These are phyloP conservation scores for Hagleromyces aurorensis DNA, from an alignment of 805 yeast genomes.

Conservation along the genomic window DNA sequence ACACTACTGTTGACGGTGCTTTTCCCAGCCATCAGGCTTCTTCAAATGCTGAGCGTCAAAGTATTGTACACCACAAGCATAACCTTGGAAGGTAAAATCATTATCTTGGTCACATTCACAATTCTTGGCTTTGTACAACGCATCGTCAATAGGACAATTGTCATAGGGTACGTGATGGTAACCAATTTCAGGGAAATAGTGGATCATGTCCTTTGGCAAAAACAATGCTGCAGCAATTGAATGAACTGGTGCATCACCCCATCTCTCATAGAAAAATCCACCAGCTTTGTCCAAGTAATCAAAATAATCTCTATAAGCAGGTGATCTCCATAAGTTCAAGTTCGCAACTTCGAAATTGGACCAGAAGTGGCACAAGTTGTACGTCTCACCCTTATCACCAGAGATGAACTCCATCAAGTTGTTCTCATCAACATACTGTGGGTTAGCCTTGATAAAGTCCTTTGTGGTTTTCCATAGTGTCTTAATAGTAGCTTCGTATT, in stretches of 20 bases:
- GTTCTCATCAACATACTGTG: slow-evolving; percentile 49
- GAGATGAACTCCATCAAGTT: slow-evolving; percentile 66
- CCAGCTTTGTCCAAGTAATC: slow-evolving; percentile 62
- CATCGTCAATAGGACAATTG: slow-evolving; percentile 66
- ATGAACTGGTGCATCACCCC: slow-evolving; percentile 92
- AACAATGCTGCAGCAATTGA: slow-evolving; percentile 73
- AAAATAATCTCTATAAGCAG: slow-evolving; percentile 60
- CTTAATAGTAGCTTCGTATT: slow-evolving; percentile 60
- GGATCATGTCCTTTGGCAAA: slow-evolving; percentile 53
- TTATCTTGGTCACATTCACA: slow-evolving; percentile 70
- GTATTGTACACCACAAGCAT: slow-evolving; percentile 60
- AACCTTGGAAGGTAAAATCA: slow-evolving; percentile 65
- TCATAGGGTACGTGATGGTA: slow-evolving; percentile 69
- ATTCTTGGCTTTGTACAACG: slow-evolving; percentile 45
- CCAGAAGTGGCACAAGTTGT: slow-evolving; percentile 87
- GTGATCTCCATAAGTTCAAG: slow-evolving; percentile 64
- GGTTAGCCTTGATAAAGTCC: slow-evolving; percentile 52
- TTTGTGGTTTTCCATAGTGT: slow-evolving; percentile 70
- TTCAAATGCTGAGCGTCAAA: slow-evolving; percentile 41
- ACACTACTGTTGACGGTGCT: slow-evolving; percentile 7
- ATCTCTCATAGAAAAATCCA: slow-evolving; percentile 81
- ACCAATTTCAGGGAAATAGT: slow-evolving; percentile 74
- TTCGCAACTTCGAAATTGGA: slow-evolving; percentile 76
- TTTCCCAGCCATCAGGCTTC: slow-evolving; percentile 62
- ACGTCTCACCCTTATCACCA: slow-evolving; percentile 58